Evolutionary conservation across 2,329 filamentous ascomycete genomes (phyloP).

Genomic region (Zasmidium cellare): DNA sequence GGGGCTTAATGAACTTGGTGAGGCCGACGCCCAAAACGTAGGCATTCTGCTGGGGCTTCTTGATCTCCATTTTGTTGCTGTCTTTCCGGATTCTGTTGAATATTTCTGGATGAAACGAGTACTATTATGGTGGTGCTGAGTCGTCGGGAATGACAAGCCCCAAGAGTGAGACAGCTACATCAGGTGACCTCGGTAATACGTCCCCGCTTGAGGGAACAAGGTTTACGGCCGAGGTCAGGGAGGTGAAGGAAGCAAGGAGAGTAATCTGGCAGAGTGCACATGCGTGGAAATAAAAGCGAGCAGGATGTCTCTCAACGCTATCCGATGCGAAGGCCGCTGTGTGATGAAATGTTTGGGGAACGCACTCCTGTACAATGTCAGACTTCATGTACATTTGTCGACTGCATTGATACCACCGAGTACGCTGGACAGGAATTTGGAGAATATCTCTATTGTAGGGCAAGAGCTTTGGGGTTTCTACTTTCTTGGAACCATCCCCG

Average conservation of each 20-base stretch:
- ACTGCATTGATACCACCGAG: too few relatives aligned
- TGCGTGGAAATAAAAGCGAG: too few relatives aligned
- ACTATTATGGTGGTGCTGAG: neutral
- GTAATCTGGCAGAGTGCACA: neutral
- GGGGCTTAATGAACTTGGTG: constrained; percentile 98
- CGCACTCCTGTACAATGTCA: too few relatives aligned
- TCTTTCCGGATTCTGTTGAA: neutral
- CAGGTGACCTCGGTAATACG: neutral
- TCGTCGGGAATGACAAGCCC: neutral
- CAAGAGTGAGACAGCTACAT: neutral
- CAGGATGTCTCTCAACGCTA: too few relatives aligned
- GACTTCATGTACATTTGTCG: too few relatives aligned
- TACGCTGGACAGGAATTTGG: too few relatives aligned
- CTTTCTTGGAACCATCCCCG: too few relatives aligned
- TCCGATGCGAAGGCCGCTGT: too few relatives aligned
- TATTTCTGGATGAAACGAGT: neutral
- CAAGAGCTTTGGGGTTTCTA: too few relatives aligned
- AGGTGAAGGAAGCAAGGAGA: neutral
- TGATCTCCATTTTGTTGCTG: constrained; percentile 21
- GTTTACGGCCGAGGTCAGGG: neutral
- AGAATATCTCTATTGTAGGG: too few relatives aligned
- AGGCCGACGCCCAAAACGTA: constrained; percentile 98
- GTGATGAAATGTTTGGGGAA: too few relatives aligned
- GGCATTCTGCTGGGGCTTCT: constrained; percentile 43
- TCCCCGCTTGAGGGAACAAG: neutral